Percentiles rank a stretch among this genome's conserved stretches.
Evolutionary conservation across 116 monocot genomes (phyloP).

Genomic region (Posidonia oceanica): DNA sequence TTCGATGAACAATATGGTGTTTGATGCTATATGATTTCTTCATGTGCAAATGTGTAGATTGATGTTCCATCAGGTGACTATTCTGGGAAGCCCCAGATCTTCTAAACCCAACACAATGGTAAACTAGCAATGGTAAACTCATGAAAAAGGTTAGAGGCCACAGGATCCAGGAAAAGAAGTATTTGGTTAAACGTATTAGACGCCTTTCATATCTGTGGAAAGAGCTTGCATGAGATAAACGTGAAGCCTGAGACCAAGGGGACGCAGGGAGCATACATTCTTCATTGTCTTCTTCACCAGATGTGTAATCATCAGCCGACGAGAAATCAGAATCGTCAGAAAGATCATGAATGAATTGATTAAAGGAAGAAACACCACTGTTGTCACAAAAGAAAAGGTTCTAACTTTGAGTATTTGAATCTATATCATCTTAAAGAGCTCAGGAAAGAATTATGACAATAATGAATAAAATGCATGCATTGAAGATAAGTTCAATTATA

Average conservation of each 20-base stretch:
- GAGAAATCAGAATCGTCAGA: slow-evolving; percentile 59
- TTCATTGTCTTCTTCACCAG: slow-evolving; percentile 72
- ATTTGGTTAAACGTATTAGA: slow-evolving; percentile 24
- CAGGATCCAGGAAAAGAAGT: slow-evolving; percentile 53
- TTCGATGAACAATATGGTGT: slow-evolving; percentile 50
- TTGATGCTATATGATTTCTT: slow-evolving; percentile 31
- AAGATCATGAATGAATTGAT: slow-evolving; percentile 86
- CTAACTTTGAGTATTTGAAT: not conserved
- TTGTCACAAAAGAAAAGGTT: slow-evolving; percentile 8
- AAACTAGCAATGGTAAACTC: slow-evolving; percentile 36
- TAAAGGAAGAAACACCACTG: slow-evolving; percentile 99
- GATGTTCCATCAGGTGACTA: not conserved
- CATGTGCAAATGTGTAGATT: slow-evolving; percentile 7
- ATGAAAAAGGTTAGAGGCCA: slow-evolving; percentile 58
- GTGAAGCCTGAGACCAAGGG: slow-evolving; percentile 74
- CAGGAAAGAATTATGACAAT: not conserved
- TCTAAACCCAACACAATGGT: slow-evolving; percentile 21
- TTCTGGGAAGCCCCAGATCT: slow-evolving; percentile 13
- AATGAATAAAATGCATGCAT: not conserved
- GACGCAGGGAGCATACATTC: slow-evolving; percentile 50
- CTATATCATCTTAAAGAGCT: not conserved
- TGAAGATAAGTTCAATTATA: too few species aligned
- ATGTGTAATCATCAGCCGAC: slow-evolving; percentile 34
- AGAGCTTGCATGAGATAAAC: slow-evolving; percentile 63
- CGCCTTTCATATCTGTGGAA: slow-evolving; percentile 46